Base-by-base conservation (phyloP, 2,329 filamentous ascomycete genomes). In the Alternaria ethzedia region DNA sequence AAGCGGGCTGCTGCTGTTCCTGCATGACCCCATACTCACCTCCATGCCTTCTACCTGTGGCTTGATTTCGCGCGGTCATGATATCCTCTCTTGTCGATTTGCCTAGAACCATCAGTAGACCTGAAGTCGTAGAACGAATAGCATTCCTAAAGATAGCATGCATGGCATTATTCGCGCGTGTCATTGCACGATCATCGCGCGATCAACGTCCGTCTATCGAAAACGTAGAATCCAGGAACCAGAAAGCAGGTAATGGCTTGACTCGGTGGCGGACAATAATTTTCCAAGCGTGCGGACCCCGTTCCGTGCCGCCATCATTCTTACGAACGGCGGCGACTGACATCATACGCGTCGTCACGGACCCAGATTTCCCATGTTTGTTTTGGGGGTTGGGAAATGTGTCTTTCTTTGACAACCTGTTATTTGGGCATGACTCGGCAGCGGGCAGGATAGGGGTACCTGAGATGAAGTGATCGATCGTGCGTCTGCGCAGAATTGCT, bases 331-430 rank as follows among this genome's bases (percentile, higher is more conserved):
- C 47, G 49, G 51, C 63, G 56, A 59, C 61, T 69, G 66, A 69
- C 61, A 62, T 70, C 68, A 70, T 65, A 28, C 21, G 49, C 64
- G 36, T 57, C 66, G 65, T 69, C 62, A 69, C 62, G 57, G 60
- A 61, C 41, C 59, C 60, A 63, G 43, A 54, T 45, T 25, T 51
- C 52, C 52, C 41, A 60, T 59, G 2, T 47, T 56, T 56, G 26
- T 55, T 49, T 54, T 32, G 46, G 25, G 32, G 17, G 28, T 51
- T 41, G 36, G 21, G 17, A 20, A 51, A 59, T 21, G 30, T 57
- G 58, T 57, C n/a, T 28, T 32, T 15, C 9, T 54, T 32, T 44
- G n/a, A 36, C 21, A 54, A 23, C 30, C 49, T 52, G 49, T 52
- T 52, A 23, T 36, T 52, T 20, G 13, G 32, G 28, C 30, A 43